phyloP scores from a whole-genome alignment of 768 basidiomycete genomes.

The Clavulina sp. region DNA sequence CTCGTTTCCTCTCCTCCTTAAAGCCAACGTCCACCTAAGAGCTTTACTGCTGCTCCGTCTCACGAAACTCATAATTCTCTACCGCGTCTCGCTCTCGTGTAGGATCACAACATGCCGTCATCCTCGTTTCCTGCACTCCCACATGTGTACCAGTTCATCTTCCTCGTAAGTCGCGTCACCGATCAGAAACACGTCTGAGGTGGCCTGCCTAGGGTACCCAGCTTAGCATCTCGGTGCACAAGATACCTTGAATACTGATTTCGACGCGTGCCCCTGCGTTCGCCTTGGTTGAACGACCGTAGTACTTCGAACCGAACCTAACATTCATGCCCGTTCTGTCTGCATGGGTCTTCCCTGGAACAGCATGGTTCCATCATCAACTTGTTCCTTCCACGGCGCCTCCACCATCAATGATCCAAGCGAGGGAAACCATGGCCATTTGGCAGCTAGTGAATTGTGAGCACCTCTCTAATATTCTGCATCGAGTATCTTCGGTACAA shows the following conservation, averaged over 20 bases:
- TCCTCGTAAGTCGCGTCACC: neutral
- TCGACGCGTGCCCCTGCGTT: neutral
- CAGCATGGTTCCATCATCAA: conserved; percentile 48
- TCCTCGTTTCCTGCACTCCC: too few relatives aligned
- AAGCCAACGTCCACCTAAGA: too few relatives aligned
- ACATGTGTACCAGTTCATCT: neutral
- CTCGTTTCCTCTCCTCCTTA: too few relatives aligned
- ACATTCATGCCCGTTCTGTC: conserved; percentile 34
- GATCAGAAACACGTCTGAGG: too few relatives aligned
- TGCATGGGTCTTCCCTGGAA: conserved; percentile 40
- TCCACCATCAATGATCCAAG: conserved; percentile 24
- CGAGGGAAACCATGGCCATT: conserved; percentile 40
- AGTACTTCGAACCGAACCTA: neutral
- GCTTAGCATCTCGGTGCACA: too few relatives aligned
- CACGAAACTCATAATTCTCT: too few relatives aligned
- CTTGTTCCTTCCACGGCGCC: conserved; percentile 34
- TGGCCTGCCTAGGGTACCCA: too few relatives aligned
- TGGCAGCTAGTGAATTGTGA: conserved; percentile 53
- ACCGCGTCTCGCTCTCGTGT: too few relatives aligned
- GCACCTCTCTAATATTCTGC: conserved; percentile 11
- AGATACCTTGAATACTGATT: too few relatives aligned
- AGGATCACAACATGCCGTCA: too few relatives aligned
- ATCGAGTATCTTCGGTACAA: neutral
- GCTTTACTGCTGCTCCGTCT: too few relatives aligned
- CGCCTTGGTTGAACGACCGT: neutral